These are phyloP conservation scores for Aspergillus baeticus DNA, from an alignment of 495 filamentous ascomycete genomes.

Conservation along the genomic window DNA sequence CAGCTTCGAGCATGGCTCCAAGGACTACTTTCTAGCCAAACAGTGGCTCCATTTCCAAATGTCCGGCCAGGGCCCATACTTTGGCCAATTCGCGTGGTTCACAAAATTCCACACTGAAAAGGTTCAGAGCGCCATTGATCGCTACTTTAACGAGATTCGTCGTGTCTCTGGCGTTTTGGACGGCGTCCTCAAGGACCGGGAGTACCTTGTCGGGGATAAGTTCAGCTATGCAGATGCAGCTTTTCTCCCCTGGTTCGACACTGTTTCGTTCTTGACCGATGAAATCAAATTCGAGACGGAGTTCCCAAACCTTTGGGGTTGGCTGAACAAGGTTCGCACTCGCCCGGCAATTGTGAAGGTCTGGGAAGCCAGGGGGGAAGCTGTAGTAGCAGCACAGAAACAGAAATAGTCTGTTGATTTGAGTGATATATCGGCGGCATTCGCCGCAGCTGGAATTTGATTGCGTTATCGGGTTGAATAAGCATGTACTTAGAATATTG, in stretches of 20 bases:
- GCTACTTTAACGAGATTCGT: slow-evolving; percentile 59
- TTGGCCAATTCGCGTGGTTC: slow-evolving; percentile 60
- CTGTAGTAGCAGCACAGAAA: neutral
- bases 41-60: slow-evolving; percentile 70
- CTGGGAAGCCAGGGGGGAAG: slow-evolving; percentile 33
- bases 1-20: slow-evolving; percentile 48
- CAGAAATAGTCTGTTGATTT: too few species aligned
- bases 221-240: slow-evolving; percentile 58
- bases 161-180: slow-evolving; percentile 62
- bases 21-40: slow-evolving; percentile 52
- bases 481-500: too few species aligned
- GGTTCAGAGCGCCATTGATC: slow-evolving; percentile 54
- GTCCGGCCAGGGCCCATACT: slow-evolving; percentile 71
- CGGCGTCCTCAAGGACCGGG: slow-evolving; percentile 43
- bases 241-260: slow-evolving; percentile 55
- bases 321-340: slow-evolving; percentile 41
- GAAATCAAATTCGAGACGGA: slow-evolving; percentile 34
- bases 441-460: too few species aligned
- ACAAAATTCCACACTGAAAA: slow-evolving; percentile 53
- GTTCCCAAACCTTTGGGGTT: slow-evolving; percentile 39
- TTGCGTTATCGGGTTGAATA: too few species aligned
- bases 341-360: slow-evolving; percentile 41
- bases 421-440: too few species aligned
- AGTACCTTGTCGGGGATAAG: slow-evolving; percentile 61
- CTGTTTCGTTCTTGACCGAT: slow-evolving; percentile 16